These are phyloP conservation scores for Porcisia hertigi DNA, from an alignment of 208 protist genomes.

Conservation along the genomic window DNA sequence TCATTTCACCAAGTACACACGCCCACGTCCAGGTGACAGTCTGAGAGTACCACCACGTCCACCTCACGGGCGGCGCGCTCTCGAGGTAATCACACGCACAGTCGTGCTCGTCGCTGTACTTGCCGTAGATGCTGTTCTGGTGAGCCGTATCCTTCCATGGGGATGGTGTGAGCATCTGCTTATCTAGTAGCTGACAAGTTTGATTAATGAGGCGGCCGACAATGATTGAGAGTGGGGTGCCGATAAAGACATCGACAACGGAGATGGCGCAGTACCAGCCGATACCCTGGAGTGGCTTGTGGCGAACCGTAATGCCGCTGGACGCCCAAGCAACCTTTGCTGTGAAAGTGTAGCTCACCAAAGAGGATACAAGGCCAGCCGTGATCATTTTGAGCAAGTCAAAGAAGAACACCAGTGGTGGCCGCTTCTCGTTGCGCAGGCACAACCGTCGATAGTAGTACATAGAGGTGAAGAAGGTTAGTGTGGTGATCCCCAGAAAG, in stretches of 20 bases:
- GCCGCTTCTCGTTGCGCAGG: conserved; percentile 32
- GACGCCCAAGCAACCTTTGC: conserved; percentile 36
- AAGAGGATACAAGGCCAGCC: conserved; percentile 23
- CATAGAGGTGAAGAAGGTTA: conserved; percentile 28
- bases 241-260: conserved; percentile 38
- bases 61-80: conserved; percentile 23
- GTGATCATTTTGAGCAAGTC: conserved; percentile 48
- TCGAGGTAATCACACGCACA: conserved; percentile 22
- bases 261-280: conserved; percentile 54
- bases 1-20: conserved; percentile 34
- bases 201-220: conserved; percentile 35
- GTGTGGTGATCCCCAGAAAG: conserved; percentile 27
- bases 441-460: conserved; percentile 28
- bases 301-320: conserved; percentile 24
- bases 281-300: conserved; percentile 45
- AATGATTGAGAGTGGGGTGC: conserved; percentile 34
- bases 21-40: conserved; percentile 43
- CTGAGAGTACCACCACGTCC: conserved; percentile 48
- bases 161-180: neutral
- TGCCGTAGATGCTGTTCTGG: conserved; percentile 39
- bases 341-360: conserved; percentile 44
- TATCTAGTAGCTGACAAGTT: conserved; percentile 9
- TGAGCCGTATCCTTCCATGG: conserved; percentile 25
- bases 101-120: conserved; percentile 41
- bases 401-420: conserved; percentile 35